Evolutionary conservation across 2,329 filamentous ascomycete species (phyloP).

Genomic region (Colletotrichum chrysophilum): DNA sequence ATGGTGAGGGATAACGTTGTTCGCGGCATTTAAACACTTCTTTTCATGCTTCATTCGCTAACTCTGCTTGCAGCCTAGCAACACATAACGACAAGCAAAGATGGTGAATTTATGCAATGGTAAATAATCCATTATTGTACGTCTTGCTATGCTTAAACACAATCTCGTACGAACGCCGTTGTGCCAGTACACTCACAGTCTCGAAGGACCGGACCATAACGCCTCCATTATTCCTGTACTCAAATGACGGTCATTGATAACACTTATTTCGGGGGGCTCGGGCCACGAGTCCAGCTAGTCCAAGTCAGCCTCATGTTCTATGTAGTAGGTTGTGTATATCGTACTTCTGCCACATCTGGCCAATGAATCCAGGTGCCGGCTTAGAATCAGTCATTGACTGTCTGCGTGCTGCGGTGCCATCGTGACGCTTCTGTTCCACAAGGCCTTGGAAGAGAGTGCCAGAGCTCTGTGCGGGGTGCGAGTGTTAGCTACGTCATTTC

Average conservation of each 20-base stretch:
- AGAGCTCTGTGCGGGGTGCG: slow-evolving; percentile 41
- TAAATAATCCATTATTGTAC: background rate
- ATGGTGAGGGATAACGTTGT: no score
- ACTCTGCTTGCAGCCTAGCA: background rate
- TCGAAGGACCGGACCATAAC: background rate
- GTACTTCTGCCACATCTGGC: slow-evolving; percentile 63
- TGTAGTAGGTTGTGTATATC: slow-evolving; percentile 1
- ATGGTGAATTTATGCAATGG: background rate
- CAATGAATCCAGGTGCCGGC: slow-evolving; percentile 53
- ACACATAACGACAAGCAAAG: background rate
- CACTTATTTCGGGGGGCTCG: slow-evolving; percentile 29
- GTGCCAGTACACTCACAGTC: background rate
- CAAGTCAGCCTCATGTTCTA: background rate
- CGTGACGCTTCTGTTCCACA: slow-evolving; percentile 53
- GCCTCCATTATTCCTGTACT: background rate
- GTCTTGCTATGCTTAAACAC: background rate
- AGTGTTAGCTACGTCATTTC: background rate
- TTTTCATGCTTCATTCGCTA: no score
- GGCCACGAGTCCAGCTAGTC: slow-evolving; percentile 37
- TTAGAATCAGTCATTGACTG: slow-evolving; percentile 61
- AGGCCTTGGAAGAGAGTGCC: slow-evolving; percentile 58
- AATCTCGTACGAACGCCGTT: background rate
- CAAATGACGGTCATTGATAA: background rate
- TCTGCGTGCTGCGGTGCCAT: slow-evolving; percentile 52
- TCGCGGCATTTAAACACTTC: no score